Percentiles rank a stretch among this genome's conserved stretches.
phyloP scores from a whole-genome alignment of 495 filamentous ascomycete species.

The Aspergillus diversus region DNA sequence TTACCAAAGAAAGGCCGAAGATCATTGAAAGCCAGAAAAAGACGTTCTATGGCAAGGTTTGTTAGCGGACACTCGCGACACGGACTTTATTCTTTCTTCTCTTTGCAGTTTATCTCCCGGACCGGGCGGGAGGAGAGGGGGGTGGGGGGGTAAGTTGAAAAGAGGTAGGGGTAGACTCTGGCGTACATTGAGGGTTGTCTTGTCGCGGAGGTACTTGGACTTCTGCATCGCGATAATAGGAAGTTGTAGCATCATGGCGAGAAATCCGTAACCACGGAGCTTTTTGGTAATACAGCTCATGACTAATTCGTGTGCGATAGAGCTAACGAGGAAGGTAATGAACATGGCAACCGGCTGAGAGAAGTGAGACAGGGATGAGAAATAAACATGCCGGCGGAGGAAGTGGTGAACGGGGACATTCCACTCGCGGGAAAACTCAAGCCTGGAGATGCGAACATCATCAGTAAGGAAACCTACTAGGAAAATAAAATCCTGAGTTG shows the following conservation, averaged over 20 bases:
- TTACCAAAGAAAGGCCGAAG: conserved; percentile 80
- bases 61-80: not conserved
- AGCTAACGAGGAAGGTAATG: conserved; percentile 89
- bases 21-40: conserved; percentile 98
- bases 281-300: conserved; percentile 99
- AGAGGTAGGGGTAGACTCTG: not conserved
- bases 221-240: conserved; percentile 92
- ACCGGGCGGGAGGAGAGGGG: not conserved
- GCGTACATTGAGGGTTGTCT: conserved; percentile 73
- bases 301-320: conserved; percentile 90
- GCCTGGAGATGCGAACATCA: conserved; percentile 52
- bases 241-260: conserved; percentile 94
- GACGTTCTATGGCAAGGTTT: conserved; percentile 58
- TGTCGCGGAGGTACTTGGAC: conserved; percentile 71
- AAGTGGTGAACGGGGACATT: conserved; percentile 99
- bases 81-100: too few relatives aligned
- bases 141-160: not conserved
- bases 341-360: conserved; percentile 79
- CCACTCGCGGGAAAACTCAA: conserved; percentile 97
- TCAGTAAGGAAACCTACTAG: not conserved
- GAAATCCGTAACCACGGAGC: conserved; percentile 88
- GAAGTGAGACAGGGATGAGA: conserved; percentile 71
- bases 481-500: not conserved
- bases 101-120: not conserved
- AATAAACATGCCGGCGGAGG: conserved; percentile 92